phyloP scores from a whole-genome alignment of 2,329 filamentous ascomycete species.

The Coniochaeta sp. region DNA sequence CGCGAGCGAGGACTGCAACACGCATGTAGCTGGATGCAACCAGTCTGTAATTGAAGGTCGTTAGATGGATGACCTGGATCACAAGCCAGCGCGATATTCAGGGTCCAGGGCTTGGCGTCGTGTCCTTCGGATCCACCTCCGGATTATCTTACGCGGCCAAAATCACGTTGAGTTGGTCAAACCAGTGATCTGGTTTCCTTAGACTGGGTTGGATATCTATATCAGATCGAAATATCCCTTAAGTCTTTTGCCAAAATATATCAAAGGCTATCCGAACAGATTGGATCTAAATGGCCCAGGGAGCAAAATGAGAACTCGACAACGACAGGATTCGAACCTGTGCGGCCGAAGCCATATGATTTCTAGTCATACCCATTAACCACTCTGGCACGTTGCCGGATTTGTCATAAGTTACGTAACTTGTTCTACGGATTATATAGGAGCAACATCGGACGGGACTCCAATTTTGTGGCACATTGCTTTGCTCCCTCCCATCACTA shows the following conservation, averaged over 20 bases:
- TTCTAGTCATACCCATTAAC: conserved; percentile 1
- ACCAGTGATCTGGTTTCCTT: no score
- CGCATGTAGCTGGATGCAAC: neutral
- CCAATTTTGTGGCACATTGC: no score
- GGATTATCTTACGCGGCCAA: neutral
- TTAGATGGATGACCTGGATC: neutral
- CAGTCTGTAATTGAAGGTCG: neutral
- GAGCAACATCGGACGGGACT: no score
- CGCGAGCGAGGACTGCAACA: neutral
- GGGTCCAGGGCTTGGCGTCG: neutral
- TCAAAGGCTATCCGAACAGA: no score
- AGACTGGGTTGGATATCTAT: no score
- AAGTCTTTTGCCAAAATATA: no score
- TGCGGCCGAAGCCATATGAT: conserved; percentile 1
- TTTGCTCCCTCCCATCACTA: neutral
- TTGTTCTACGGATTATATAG: neutral
- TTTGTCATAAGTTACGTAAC: neutral
- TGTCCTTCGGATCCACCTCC: neutral
- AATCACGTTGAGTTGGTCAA: no score
- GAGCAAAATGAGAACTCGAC: neutral
- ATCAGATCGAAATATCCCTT: no score
- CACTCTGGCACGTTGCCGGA: neutral
- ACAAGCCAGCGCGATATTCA: neutral
- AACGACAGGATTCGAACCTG: neutral
- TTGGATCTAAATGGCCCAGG: neutral